phyloP scores from a whole-genome alignment of 2,329 filamentous ascomycete genomes.

The Aspergillus flavus region DNA sequence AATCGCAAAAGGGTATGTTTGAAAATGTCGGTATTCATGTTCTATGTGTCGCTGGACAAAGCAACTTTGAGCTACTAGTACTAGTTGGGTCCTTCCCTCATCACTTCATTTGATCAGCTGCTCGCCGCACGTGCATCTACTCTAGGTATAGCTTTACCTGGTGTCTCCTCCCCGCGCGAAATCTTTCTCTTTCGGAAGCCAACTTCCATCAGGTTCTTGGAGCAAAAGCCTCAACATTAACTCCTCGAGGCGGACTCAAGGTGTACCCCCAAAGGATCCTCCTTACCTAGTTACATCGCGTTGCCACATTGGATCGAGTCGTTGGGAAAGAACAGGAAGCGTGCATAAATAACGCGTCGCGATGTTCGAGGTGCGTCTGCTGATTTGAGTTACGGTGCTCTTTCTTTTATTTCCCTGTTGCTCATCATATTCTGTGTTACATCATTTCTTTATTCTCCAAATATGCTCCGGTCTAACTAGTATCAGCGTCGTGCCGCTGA shows the following conservation, averaged over 20 bases:
- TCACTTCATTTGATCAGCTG: slow-evolving; percentile 5
- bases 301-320: not conserved
- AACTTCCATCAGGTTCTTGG: slow-evolving; percentile 1
- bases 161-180: slow-evolving; percentile 2
- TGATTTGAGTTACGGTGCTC: not conserved
- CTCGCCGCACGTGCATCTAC: not conserved
- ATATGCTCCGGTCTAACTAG: slow-evolving; percentile 10
- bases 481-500: slow-evolving; percentile 67
- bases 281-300: not conserved
- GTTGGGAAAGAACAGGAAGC: not conserved
- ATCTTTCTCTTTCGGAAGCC: slow-evolving; percentile 8
- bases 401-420: slow-evolving; percentile 5
- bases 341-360: slow-evolving; percentile 3
- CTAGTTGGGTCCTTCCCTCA: not conserved
- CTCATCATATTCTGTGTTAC: not conserved
- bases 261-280: not conserved
- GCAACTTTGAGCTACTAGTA: too few relatives aligned
- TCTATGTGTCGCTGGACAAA: not conserved
- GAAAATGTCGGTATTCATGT: not conserved
- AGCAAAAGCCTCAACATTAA: not conserved
- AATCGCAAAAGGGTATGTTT: not conserved
- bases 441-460: not conserved
- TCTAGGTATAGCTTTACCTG: not conserved
- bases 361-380: slow-evolving; percentile 34
- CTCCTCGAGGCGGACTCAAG: not conserved